Base-by-base conservation (phyloP, 2,329 filamentous ascomycete genomes). In the Cladosporium sp. region DNA sequence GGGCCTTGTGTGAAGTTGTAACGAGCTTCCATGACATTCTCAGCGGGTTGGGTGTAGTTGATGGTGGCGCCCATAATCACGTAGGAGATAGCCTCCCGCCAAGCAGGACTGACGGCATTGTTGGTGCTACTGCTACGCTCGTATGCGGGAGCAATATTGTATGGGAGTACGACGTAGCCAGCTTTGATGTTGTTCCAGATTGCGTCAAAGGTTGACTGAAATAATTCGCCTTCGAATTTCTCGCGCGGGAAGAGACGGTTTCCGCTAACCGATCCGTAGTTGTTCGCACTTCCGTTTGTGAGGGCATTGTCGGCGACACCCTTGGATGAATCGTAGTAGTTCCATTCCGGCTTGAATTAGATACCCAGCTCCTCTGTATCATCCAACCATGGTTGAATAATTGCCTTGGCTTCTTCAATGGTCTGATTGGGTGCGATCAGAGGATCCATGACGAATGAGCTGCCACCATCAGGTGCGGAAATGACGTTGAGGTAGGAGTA, bases 381-480 rank as follows among this genome's bases (percentile, higher is more conserved):
- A 16, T 54, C 43, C 6, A 67, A 18, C 63, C 64, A 66, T 1
- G 70, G 66, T 65, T 76, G 73, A 16, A 77, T 39, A n/a, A 67
- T 39, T 18, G 51, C 32, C 39, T 66, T 61, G 13, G 66, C 36
- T 13, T 67, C 56, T 8, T 58, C 49, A 5, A 66, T n/a, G 16
- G 63, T 56, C 59, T 66, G 16, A 72, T 76, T 5, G 67, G 69
- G 8, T 74, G 68, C 53, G 73, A 67, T 65, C 75, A 76, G 51
- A 73, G 74, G 57, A 70, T 51, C 73, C 75, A 78, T 62, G 73
- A 72, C 71, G 73, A 77, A 8, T 72, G 51, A 43, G 8, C 23
- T 30, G 25, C 51, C 65, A 28, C 60, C 60, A 8, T 48, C 51
- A 11, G 51, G 23, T 10, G 48, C 10, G 3, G 53, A 28, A 18